phyloP scores from a whole-genome alignment of 805 yeast species.

The Ogataea nitratoaversa region DNA sequence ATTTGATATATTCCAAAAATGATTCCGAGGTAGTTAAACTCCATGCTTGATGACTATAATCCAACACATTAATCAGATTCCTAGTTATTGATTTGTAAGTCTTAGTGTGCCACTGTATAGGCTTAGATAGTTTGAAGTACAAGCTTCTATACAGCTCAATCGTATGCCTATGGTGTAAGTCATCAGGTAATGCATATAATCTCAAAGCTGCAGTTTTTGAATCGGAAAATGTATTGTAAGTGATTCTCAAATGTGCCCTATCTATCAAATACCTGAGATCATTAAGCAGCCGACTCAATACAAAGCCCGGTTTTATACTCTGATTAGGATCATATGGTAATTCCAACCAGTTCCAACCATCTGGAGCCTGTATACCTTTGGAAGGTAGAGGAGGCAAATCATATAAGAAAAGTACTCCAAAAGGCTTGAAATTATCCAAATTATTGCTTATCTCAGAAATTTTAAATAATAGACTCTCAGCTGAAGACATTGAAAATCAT shows the following conservation, averaged over 20 bases:
- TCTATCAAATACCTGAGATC: conserved; percentile 42
- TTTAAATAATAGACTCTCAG: conserved; percentile 4
- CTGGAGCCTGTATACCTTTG: conserved; percentile 34
- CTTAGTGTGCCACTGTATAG: conserved; percentile 32
- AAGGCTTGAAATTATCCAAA: conserved; percentile 35
- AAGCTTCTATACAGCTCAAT: conserved; percentile 33
- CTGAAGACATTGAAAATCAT: conserved; percentile 1
- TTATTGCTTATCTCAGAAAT: conserved; percentile 34
- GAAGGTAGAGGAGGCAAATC: conserved; percentile 39
- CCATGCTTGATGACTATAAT: conserved; percentile 41
- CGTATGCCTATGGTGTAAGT: conserved; percentile 32
- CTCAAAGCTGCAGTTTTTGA: conserved; percentile 33
- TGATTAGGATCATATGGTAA: conserved; percentile 32
- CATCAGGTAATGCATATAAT: conserved; percentile 46
- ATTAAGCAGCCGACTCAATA: conserved; percentile 21
- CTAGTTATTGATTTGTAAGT: conserved; percentile 31
- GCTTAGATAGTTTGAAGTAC: conserved; percentile 31
- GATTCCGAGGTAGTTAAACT: conserved; percentile 8
- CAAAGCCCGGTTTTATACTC: conserved; percentile 1
- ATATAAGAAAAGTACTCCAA: conserved; percentile 46
- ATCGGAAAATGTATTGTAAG: conserved; percentile 33
- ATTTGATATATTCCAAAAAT: conserved; percentile 5
- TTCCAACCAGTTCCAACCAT: conserved; percentile 57
- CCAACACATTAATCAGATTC: conserved; percentile 37
- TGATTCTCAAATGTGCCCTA: conserved; percentile 39